phyloP scores from a whole-genome alignment of 2,329 filamentous ascomycete genomes.

The Zymoseptoria brevis region DNA sequence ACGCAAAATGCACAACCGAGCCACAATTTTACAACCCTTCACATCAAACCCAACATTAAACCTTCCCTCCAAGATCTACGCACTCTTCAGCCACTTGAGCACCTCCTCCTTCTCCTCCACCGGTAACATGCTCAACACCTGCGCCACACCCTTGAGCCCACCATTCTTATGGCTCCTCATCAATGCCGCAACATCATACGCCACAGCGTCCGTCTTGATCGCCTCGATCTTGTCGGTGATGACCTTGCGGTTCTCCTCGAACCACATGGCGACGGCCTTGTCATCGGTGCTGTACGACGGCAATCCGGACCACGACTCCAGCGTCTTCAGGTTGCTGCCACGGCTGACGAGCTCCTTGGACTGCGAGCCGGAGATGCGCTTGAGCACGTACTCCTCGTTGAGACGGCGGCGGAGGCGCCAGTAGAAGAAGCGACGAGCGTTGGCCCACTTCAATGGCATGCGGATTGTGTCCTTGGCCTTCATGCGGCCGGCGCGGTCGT shows the following conservation, averaged over 20 bases:
- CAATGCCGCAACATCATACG: conserved; percentile 61
- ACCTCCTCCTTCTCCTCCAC: conserved; percentile 81
- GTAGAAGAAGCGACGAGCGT: conserved; percentile 97
- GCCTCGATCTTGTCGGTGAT: conserved; percentile 77
- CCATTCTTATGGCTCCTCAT: conserved; percentile 59
- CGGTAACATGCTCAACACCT: conserved; percentile 78
- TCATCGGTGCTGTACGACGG: conserved; percentile 71
- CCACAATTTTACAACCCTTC: not conserved
- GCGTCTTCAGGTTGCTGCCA: conserved; percentile 56
- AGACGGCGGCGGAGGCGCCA: conserved; percentile 95
- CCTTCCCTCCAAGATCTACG: conserved; percentile 21
- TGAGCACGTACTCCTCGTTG: conserved; percentile 95
- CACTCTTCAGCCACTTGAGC: conserved; percentile 47
- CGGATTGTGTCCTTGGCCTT: conserved; percentile 94
- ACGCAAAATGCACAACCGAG: not conserved
- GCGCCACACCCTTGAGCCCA: conserved; percentile 76
- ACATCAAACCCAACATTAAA: not conserved
- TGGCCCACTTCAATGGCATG: conserved; percentile 72
- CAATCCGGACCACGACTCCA: conserved; percentile 77
- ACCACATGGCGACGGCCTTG: conserved; percentile 81
- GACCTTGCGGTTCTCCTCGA: conserved; percentile 83
- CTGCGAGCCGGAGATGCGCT: conserved; percentile 60
- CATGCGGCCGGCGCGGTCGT: conserved; percentile 96
- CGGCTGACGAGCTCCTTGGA: conserved; percentile 37
- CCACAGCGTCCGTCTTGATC: conserved; percentile 68